These are phyloP conservation scores for Claviceps citrina DNA, from an alignment of 2,329 filamentous ascomycete genomes.

Conservation along the genomic window DNA sequence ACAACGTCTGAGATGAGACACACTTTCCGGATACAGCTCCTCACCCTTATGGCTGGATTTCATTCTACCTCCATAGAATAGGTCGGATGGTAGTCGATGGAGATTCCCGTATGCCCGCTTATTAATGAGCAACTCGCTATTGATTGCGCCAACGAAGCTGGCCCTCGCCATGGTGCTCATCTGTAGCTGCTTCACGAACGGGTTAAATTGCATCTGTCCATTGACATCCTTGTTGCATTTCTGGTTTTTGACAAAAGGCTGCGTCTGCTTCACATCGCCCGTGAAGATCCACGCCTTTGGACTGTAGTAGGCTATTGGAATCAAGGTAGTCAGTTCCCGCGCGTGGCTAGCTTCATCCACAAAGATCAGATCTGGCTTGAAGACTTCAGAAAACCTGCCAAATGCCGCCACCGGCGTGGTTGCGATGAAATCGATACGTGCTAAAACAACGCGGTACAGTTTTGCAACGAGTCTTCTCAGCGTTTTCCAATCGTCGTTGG, in stretches of 20 bases:
- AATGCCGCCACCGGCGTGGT: constrained; percentile 30
- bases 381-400: constrained; percentile 30
- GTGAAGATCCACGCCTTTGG: constrained; percentile 30
- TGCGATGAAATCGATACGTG: constrained; percentile 27
- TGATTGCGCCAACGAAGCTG: constrained; percentile 16
- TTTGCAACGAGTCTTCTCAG: constrained; percentile 18
- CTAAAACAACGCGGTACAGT: constrained; percentile 25
- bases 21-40: constrained; percentile 14
- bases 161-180: constrained; percentile 26
- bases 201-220: constrained; percentile 16
- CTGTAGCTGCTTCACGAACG: constrained; percentile 17
- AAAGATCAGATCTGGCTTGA: constrained; percentile 71
- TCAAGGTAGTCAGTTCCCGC: constrained; percentile 29
- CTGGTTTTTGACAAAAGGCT: constrained; percentile 24
- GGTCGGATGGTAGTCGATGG: constrained; percentile 23
- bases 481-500: constrained; percentile 14
- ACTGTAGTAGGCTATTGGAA: constrained; percentile 27
- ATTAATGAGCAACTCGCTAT: constrained; percentile 21
- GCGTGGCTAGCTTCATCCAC: constrained; percentile 53
- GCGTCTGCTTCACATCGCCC: constrained; percentile 29
- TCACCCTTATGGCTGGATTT: constrained; percentile 14
- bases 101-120: constrained; percentile 24
- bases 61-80: constrained; percentile 28
- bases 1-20: constrained; percentile 15
- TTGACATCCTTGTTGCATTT: constrained; percentile 8